Conservation (phyloP, 805 yeast species). For the Sugiyamaella floridensis region DNA sequence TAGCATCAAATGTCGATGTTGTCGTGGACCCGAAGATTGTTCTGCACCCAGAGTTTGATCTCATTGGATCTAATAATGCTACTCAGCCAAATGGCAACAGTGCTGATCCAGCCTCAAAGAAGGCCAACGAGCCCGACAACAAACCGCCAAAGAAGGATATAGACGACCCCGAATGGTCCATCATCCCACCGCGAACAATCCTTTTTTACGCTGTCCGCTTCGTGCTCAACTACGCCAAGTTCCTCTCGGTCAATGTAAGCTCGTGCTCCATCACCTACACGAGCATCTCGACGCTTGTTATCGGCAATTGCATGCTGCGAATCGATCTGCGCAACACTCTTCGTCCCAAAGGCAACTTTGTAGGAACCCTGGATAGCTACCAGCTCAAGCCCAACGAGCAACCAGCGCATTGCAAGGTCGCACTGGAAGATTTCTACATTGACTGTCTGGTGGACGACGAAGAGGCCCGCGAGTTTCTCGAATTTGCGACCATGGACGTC, state of each 20-base stretch:
- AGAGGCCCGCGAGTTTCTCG: constrained; percentile 29
- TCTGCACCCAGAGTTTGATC: constrained; percentile 11
- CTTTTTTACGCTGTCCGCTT: constrained; percentile 18
- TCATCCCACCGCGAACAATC: constrained; percentile 19
- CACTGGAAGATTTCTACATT: constrained; percentile 26
- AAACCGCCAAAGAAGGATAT: neutral
- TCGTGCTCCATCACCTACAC: constrained; percentile 23
- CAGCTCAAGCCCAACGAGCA: constrained; percentile 24
- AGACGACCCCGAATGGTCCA: constrained; percentile 18
- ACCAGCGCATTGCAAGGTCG: constrained; percentile 24
- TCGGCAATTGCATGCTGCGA: constrained; percentile 25
- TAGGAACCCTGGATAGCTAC: constrained; percentile 32
- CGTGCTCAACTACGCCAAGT: constrained; percentile 18
- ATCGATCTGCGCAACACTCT: constrained; percentile 28
- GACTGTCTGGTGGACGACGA: constrained; percentile 25
- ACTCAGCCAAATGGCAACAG: neutral
- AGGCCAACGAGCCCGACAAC: neutral
- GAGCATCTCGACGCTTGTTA: constrained; percentile 23
- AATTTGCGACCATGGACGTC: constrained; percentile 24
- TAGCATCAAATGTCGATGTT: constrained; percentile 29
- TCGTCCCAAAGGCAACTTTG: constrained; percentile 23
- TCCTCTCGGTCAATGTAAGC: constrained; percentile 23
- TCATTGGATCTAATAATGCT: neutral
- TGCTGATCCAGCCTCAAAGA: neutral
- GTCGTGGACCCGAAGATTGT: constrained; percentile 24